Conservation (phyloP, 352 stramenopile species). For the Globisporangium spinosum region DNA sequence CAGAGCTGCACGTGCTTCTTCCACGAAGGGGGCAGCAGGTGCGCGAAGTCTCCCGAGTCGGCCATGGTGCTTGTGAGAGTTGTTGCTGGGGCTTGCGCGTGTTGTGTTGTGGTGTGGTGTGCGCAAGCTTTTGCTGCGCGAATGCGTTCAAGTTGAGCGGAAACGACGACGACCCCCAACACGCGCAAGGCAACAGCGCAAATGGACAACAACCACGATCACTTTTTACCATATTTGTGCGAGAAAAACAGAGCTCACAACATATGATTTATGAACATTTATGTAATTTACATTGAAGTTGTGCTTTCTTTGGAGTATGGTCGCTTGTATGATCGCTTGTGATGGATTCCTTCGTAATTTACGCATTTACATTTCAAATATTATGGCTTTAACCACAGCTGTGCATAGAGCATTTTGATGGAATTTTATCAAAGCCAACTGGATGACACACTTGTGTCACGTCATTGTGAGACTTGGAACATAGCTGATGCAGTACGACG, state of each 20-base stretch:
- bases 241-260: no score
- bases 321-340: no score
- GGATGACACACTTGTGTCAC: not conserved
- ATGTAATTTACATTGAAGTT: no score
- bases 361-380: no score
- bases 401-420: not conserved
- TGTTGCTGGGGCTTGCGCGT: not conserved
- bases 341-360: no score
- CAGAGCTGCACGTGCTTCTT: constrained; percentile 90
- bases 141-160: not conserved
- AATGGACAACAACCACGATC: not conserved
- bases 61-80: constrained; percentile 15
- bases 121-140: not conserved
- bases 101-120: not conserved
- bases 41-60: constrained; percentile 39
- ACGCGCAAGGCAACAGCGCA: not conserved
- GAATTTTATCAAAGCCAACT: not conserved
- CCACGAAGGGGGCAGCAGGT: constrained; percentile 74
- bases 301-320: no score
- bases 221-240: not conserved
- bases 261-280: no score
- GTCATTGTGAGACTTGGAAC: not conserved
- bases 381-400: not conserved
- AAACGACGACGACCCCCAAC: not conserved
- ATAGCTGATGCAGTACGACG: not conserved